A percentile compares a stretch with the other conserved stretches of the same genome.
Evolutionary conservation across 2,329 filamentous ascomycete genomes (phyloP).

Genomic region (Verticillium albo-atrum): DNA sequence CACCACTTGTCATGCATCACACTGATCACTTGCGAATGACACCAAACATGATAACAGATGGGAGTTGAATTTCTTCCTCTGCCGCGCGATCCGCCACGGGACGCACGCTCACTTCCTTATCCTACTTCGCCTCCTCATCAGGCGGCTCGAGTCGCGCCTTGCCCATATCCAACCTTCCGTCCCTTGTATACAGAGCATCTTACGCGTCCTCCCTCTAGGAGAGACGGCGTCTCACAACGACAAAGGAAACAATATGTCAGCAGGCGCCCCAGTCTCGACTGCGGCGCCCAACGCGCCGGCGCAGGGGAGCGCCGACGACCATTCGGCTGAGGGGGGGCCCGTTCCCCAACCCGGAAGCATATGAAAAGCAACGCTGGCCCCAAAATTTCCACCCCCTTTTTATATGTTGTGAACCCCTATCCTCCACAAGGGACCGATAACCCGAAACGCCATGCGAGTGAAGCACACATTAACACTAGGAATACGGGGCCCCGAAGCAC

Average conservation of each 20-base stretch:
- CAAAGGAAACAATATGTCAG: constrained; percentile 10
- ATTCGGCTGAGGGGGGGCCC: constrained; percentile 3
- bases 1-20: too few species aligned
- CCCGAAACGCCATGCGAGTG: constrained; percentile 10
- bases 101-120: not conserved
- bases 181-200: not conserved
- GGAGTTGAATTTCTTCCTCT: constrained; percentile 1
- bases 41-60: not conserved
- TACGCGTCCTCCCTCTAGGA: not conserved
- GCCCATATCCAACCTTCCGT: not conserved
- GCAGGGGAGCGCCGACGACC: constrained; percentile 2
- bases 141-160: not conserved
- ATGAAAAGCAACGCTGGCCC: constrained; percentile 5
- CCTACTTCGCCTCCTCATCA: not conserved
- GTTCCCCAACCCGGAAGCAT: constrained; percentile 10
- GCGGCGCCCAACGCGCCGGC: not conserved
- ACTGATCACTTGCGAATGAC: too few species aligned
- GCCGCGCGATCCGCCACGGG: not conserved
- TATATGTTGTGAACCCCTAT: constrained; percentile 5
- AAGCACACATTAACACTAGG: constrained; percentile 12
- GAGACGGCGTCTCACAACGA: constrained; percentile 1
- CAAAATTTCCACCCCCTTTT: constrained; percentile 6
- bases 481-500: not conserved
- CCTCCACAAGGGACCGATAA: constrained; percentile 3
- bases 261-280: not conserved